Evolutionary conservation across 202 grass and related monocot genomes (phyloP).

Genomic region (Setaria italica): DNA sequence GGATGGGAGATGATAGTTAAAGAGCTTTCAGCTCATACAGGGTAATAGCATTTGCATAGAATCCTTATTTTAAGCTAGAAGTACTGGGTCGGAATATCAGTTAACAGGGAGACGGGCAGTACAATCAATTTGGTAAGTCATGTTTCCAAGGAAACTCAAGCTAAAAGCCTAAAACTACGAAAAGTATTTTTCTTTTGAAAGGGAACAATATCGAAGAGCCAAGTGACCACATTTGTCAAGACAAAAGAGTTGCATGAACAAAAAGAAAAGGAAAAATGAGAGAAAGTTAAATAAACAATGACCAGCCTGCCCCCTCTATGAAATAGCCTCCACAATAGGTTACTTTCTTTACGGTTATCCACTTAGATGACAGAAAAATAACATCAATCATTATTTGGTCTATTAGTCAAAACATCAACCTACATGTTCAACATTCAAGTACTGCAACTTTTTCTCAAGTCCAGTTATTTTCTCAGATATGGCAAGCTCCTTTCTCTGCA

Average conservation of each 20-base stretch:
- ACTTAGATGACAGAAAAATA: not conserved
- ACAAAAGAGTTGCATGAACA: not conserved
- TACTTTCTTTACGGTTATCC: not conserved
- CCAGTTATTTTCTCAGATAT: constrained; percentile 95
- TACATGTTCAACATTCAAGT: constrained; percentile 91
- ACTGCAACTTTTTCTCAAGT: constrained; percentile 89
- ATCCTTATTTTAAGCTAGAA: constrained; percentile 29
- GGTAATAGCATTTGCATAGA: constrained; percentile 2
- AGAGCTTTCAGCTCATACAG: constrained; percentile 5
- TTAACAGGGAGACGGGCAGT: not conserved
- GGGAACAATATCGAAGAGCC: not conserved
- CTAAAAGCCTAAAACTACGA: not conserved
- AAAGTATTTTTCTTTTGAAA: not conserved
- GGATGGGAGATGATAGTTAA: not conserved
- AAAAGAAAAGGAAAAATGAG: not conserved
- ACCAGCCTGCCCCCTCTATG: not conserved
- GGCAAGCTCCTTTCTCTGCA: constrained; percentile 88
- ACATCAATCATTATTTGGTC: constrained; percentile 21
- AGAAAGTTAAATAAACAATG: not conserved
- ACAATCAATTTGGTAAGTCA: not conserved
- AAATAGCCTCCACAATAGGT: not conserved
- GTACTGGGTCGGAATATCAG: constrained; percentile 9
- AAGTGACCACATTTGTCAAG: not conserved
- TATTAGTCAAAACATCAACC: constrained; percentile 35
- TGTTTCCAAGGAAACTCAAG: constrained; percentile 5